Evolutionary conservation across 176 grass and related monocot genomes (phyloP).

Genomic region (Carex littledalei): DNA sequence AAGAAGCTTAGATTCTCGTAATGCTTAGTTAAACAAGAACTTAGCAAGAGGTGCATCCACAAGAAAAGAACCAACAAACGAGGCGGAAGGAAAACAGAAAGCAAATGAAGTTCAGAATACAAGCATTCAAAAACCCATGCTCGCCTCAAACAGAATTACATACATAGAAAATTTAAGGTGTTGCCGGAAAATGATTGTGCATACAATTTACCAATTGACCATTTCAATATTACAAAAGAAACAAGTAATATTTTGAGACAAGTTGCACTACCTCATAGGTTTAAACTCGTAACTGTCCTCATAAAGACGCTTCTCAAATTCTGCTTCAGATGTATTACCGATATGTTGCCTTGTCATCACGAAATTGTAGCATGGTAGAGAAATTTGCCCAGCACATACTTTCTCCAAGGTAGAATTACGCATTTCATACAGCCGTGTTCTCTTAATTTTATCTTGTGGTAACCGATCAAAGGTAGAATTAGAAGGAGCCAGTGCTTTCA

Average conservation of each 20-base stretch:
- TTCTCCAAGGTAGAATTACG: background rate
- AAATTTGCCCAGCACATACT: constrained; percentile 12
- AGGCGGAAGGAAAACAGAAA: background rate
- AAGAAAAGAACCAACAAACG: background rate
- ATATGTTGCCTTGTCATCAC: background rate
- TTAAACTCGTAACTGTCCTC: background rate
- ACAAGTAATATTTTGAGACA: background rate
- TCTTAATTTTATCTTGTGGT: background rate
- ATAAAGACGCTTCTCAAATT: background rate
- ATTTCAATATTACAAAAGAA: background rate
- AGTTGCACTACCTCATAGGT: background rate
- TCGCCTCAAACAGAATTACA: background rate
- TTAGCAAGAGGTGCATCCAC: background rate
- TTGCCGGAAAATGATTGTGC: background rate
- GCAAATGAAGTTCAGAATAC: background rate
- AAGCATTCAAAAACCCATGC: background rate
- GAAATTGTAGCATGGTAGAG: background rate
- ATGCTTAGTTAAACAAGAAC: background rate
- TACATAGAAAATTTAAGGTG: background rate
- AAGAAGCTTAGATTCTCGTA: background rate
- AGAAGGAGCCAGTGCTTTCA: background rate
- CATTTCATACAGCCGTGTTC: background rate
- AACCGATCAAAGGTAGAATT: background rate
- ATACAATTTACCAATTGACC: background rate
- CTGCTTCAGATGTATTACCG: background rate